A percentile compares a stretch with the other conserved stretches of the same genome.
Evolutionary conservation across 768 basidiomycete genomes (phyloP).

Genomic region (Agrocybe praecox): DNA sequence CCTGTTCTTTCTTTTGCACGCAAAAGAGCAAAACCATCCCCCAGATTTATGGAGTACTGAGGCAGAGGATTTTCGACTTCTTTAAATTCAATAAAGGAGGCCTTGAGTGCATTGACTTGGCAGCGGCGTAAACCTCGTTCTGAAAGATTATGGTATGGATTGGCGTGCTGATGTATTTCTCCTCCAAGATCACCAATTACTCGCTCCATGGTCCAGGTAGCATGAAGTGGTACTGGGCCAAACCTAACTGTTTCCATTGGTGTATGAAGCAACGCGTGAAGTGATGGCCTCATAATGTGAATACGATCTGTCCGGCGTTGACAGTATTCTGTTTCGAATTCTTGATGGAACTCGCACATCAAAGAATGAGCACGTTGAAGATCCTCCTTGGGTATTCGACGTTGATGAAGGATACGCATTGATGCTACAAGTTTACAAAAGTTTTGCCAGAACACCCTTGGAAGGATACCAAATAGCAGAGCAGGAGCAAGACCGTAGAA

Average conservation of each 20-base stretch:
- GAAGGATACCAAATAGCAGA: constrained; percentile 26
- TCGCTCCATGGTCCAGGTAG: constrained; percentile 12
- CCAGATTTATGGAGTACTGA: constrained; percentile 4
- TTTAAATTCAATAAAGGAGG: constrained; percentile 5
- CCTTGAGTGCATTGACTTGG: constrained; percentile 11
- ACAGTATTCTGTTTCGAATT: constrained; percentile 37
- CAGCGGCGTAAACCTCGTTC: constrained; percentile 5
- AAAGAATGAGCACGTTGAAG: constrained; percentile 16
- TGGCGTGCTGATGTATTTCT: constrained; percentile 11
- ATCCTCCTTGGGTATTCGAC: constrained; percentile 9
- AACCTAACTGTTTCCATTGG: constrained; percentile 23
- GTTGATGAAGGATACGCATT: constrained; percentile 25
- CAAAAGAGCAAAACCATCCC: constrained; percentile 13
- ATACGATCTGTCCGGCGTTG: constrained; percentile 25
- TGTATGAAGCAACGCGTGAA: constrained; percentile 33
- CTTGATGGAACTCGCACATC: constrained; percentile 21
- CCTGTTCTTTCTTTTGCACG: constrained; percentile 14
- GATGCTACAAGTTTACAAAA: no score
- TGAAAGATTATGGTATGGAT: constrained; percentile 6
- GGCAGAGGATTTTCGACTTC: not conserved
- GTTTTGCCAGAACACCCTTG: constrained; percentile 22
- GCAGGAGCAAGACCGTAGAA: constrained; percentile 33
- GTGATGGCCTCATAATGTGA: constrained; percentile 33
- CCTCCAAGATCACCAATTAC: constrained; percentile 11
- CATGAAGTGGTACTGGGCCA: constrained; percentile 16